phyloP scores from a whole-genome alignment of 495 filamentous ascomycete species.

The Xylaria scruposa region DNA sequence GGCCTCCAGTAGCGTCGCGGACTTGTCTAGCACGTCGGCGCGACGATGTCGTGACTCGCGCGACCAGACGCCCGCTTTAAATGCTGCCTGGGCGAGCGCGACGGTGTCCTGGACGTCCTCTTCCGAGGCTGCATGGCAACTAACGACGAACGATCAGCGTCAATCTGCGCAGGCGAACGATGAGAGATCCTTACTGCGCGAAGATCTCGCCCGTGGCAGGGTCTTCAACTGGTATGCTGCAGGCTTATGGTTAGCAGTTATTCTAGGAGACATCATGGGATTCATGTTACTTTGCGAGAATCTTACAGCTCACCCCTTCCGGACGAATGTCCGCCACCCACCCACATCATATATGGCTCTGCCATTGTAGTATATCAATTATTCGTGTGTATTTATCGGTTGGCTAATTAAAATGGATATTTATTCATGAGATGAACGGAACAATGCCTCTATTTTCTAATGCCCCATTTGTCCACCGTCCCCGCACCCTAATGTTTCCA shows the following conservation, averaged over 20 bases:
- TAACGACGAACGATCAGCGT: conserved; percentile 38
- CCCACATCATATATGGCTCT: conserved; percentile 38
- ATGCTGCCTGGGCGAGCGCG: conserved; percentile 51
- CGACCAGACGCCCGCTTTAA: conserved; percentile 65
- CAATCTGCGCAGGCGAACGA: neutral
- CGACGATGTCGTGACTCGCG: conserved; percentile 58
- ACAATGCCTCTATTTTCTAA: neutral
- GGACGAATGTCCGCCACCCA: conserved; percentile 37
- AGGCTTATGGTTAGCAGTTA: neutral
- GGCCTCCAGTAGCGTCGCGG: conserved; percentile 57
- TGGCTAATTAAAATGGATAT: neutral
- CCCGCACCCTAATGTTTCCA: neutral
- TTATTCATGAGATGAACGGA: neutral
- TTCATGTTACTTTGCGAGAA: neutral
- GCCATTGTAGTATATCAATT: conserved; percentile 18
- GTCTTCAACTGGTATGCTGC: conserved; percentile 46
- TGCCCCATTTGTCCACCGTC: neutral
- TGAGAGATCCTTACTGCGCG: conserved; percentile 38
- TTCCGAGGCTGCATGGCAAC: conserved; percentile 58
- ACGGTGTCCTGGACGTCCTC: conserved; percentile 57
- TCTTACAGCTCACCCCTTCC: conserved; percentile 39
- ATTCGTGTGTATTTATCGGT: neutral
- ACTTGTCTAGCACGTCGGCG: conserved; percentile 63
- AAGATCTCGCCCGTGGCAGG: conserved; percentile 46
- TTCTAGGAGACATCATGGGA: neutral